A percentile compares a stretch with the other conserved stretches of the same genome.
Conservation (phyloP, 306 rosid genomes). For the Quercus alba region DNA sequence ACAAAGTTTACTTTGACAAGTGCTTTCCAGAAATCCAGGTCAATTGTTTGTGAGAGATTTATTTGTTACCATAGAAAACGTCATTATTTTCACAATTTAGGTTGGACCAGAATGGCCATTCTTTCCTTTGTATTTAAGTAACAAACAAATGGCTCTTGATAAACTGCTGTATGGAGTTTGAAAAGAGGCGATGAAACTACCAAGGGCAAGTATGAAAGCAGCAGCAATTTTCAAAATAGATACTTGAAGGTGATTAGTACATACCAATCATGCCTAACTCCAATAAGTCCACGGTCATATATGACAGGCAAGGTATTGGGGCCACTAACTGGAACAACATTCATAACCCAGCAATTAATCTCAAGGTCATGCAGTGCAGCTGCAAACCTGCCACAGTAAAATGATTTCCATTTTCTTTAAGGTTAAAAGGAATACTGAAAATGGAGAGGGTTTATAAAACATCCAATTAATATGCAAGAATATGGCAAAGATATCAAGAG, state of each 20-base stretch:
- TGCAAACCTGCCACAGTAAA: constrained; percentile 66
- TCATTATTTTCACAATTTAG: neutral
- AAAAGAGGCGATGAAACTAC: neutral
- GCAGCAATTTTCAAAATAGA: neutral
- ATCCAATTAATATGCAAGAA: neutral
- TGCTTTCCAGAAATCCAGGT: neutral
- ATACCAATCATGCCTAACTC: constrained; percentile 95
- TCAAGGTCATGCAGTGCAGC: constrained; percentile 56
- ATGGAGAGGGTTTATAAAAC: constrained; percentile 1
- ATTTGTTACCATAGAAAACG: too few relatives aligned
- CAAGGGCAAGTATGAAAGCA: constrained; percentile 4
- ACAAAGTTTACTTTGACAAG: neutral
- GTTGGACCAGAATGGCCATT: neutral
- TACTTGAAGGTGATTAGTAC: constrained; percentile 7
- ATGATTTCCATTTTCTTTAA: constrained; percentile 14
- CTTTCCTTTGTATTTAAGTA: neutral
- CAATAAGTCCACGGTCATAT: constrained; percentile 86
- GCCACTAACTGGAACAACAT: constrained; percentile 77
- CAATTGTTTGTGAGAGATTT: neutral
- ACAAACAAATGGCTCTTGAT: neutral
- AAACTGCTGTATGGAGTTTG: neutral
- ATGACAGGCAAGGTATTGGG: constrained; percentile 77
- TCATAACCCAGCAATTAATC: constrained; percentile 83
- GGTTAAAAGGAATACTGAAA: constrained; percentile 5
- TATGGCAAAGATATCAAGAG: neutral